Conservation (phyloP, 2,329 filamentous ascomycete species). For the Fusarium agapanthi region DNA sequence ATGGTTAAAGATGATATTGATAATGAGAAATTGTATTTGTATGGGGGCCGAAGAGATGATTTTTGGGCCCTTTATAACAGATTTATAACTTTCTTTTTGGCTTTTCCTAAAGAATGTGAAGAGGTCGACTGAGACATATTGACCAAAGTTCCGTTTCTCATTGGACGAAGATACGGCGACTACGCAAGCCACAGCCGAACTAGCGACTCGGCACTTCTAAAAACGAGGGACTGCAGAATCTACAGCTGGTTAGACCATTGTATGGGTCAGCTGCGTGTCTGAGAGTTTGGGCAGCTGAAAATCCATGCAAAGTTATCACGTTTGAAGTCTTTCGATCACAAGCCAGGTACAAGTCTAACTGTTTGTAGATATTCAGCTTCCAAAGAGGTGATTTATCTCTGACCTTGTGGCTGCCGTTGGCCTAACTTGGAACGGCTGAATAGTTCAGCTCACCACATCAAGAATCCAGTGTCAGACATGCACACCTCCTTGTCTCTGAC, state of each 20-base stretch:
- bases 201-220: neutral
- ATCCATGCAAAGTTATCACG: neutral
- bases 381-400: neutral
- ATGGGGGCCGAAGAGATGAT: no score
- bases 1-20: neutral
- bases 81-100: neutral
- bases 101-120: neutral
- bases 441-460: neutral
- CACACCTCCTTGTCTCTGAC: no score
- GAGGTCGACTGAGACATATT: neutral
- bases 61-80: neutral
- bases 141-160: neutral
- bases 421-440: neutral
- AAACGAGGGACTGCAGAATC: neutral
- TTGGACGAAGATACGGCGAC: neutral
- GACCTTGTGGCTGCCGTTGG: rapidly evolving
- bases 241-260: neutral
- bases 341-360: rapidly evolving
- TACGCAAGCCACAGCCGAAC: neutral
- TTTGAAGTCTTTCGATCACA: neutral
- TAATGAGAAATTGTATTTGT: rapidly evolving
- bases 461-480: no score
- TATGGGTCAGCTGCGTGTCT: neutral
- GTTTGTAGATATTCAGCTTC: rapidly evolving
- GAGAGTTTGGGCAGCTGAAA: neutral